These are phyloP conservation scores for Teratosphaeria nubilosa DNA, from an alignment of 2,329 filamentous ascomycete genomes.

Conservation along the genomic window DNA sequence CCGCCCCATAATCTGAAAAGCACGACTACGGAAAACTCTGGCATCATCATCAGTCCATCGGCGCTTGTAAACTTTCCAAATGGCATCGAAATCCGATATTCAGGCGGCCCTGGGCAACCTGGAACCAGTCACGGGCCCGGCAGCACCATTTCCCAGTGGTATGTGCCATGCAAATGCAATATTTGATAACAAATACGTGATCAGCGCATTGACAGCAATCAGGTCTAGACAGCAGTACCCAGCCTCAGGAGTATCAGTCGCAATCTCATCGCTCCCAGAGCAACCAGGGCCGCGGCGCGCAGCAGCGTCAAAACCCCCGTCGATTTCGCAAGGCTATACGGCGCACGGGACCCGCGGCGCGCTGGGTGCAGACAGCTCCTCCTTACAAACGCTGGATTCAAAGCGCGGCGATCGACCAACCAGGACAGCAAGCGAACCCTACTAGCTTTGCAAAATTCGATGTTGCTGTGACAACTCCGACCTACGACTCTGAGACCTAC, in stretches of 20 bases:
- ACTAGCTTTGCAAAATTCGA: conserved; percentile 1
- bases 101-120: neutral
- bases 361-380: neutral
- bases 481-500: conserved; percentile 81
- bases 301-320: neutral
- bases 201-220: no score
- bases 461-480: neutral
- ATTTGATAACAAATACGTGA: no score
- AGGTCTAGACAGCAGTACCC: neutral
- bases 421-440: neutral
- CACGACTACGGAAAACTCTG: neutral
- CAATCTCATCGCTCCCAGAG: conserved; percentile 1
- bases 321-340: neutral
- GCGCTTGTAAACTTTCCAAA: neutral
- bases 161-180: neutral
- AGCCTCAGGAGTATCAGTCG: neutral
- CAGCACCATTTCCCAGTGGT: neutral
- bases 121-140: neutral
- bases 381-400: neutral
- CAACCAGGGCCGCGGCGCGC: neutral
- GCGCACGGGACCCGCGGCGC: neutral
- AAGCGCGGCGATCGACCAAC: neutral
- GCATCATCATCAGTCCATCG: neutral
- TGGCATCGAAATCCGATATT: conserved; percentile 1
- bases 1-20: neutral